These are phyloP conservation scores for Ampelocalamus luodianensis DNA, from an alignment of 176 grass and related monocot species.

Conservation along the genomic window DNA sequence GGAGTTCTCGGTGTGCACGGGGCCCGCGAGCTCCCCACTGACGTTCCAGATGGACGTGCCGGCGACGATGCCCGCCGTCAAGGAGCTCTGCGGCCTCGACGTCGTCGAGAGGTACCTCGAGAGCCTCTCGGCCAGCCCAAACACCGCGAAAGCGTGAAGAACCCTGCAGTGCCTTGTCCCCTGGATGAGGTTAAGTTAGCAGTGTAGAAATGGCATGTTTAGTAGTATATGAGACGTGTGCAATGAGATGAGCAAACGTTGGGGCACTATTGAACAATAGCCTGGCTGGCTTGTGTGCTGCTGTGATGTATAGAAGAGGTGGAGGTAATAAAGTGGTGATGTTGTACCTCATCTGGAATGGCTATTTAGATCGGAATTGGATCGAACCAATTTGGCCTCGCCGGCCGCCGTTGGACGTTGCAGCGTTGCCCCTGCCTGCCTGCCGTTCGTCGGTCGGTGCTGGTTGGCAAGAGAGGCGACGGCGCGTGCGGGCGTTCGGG, in stretches of 20 bases:
- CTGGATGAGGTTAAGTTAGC: not conserved
- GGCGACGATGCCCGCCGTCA: constrained; percentile 81
- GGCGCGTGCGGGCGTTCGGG: too few species aligned
- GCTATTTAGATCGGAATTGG: not conserved
- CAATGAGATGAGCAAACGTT: not conserved
- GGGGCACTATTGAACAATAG: not conserved
- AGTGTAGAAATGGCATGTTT: not conserved
- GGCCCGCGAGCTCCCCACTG: constrained; percentile 24
- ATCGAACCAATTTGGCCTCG: not conserved
- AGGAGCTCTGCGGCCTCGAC: constrained; percentile 90
- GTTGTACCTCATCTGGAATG: not conserved
- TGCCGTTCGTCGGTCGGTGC: too few species aligned
- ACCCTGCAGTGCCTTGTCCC: not conserved
- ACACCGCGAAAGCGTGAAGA: constrained; percentile 31
- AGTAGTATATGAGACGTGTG: not conserved
- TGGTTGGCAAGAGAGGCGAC: too few species aligned
- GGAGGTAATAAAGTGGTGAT: not conserved
- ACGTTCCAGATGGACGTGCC: constrained; percentile 84
- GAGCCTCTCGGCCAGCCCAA: constrained; percentile 22
- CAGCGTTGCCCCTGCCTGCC: too few species aligned
- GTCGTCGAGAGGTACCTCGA: constrained; percentile 81
- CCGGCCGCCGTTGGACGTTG: too few species aligned
- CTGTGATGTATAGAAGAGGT: not conserved
- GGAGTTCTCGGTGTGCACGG: constrained; percentile 44
- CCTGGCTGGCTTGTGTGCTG: not conserved